Conservation (phyloP, 139 green algal species). For the Zygnema cylindricum region DNA sequence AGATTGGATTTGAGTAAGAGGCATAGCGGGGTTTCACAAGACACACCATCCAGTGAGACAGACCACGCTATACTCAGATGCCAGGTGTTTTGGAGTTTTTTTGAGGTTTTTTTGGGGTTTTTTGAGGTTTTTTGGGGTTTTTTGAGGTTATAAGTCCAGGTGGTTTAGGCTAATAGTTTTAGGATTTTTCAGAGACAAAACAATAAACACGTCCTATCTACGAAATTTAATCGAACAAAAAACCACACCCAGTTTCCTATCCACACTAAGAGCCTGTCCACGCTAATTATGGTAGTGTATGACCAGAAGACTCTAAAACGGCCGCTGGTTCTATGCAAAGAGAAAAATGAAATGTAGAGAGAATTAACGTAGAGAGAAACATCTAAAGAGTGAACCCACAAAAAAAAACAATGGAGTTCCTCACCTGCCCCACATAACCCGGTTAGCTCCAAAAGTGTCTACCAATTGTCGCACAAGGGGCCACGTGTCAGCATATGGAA, state of each 20-base stretch:
- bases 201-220: no score
- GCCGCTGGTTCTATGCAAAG: neutral
- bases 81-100: no score
- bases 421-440: slow-evolving; percentile 65
- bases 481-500: slow-evolving; percentile 63
- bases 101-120: no score
- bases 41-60: no score
- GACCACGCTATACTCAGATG: no score
- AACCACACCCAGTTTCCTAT: neutral
- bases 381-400: neutral
- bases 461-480: slow-evolving; percentile 56
- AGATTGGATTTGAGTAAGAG: no score
- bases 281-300: neutral
- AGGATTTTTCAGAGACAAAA: no score
- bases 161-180: no score
- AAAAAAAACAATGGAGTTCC: slow-evolving; percentile 4
- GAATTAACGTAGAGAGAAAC: neutral
- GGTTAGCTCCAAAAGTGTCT: slow-evolving; percentile 60
- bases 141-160: no score
- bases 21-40: no score
- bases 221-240: neutral
- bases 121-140: no score
- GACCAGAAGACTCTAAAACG: neutral
- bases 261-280: neutral
- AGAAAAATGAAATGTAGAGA: neutral